Conservation (phyloP, 106 monocot species). For the Acorus calamus region DNA sequence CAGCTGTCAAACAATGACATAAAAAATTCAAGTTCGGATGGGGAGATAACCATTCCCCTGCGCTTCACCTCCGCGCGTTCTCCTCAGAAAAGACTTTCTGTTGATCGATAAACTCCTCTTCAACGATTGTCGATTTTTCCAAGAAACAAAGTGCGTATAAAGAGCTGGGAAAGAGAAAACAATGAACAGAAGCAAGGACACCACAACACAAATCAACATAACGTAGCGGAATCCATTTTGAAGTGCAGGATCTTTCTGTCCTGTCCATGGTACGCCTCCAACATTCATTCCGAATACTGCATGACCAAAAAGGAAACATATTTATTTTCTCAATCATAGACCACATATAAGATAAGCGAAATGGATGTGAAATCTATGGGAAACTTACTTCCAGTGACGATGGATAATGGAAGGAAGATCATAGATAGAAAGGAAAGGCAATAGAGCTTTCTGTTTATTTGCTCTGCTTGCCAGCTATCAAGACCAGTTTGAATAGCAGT, state of each 20-base stretch:
- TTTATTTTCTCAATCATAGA: slow-evolving; percentile 1
- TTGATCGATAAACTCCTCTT: slow-evolving; percentile 42
- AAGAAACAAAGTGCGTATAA: slow-evolving; percentile 33
- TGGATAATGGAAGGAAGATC: slow-evolving; percentile 87
- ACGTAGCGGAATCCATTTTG: slow-evolving; percentile 75
- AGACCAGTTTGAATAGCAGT: slow-evolving; percentile 84
- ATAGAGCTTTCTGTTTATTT: slow-evolving; percentile 92
- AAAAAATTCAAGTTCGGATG: slow-evolving; percentile 8
- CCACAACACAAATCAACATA: slow-evolving; percentile 53
- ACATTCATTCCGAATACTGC: slow-evolving; percentile 99
- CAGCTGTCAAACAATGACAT: no score
- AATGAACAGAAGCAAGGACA: slow-evolving; percentile 52
- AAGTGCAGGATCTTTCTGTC: slow-evolving; percentile 39
- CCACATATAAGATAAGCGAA: neutral
- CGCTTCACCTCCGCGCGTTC: slow-evolving; percentile 13
- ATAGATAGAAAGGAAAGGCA: slow-evolving; percentile 87
- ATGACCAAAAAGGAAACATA: slow-evolving; percentile 3
- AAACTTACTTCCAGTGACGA: slow-evolving; percentile 79
- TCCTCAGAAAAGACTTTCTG: slow-evolving; percentile 38
- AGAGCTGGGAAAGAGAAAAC: slow-evolving; percentile 54
- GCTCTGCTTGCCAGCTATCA: slow-evolving; percentile 93
- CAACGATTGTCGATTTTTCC: slow-evolving; percentile 30
- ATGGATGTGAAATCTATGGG: neutral
- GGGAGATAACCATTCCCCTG: slow-evolving; percentile 20
- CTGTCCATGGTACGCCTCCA: slow-evolving; percentile 93